Conservation (phyloP, 257 asterid genomes). For the Coffea eugenioides region DNA sequence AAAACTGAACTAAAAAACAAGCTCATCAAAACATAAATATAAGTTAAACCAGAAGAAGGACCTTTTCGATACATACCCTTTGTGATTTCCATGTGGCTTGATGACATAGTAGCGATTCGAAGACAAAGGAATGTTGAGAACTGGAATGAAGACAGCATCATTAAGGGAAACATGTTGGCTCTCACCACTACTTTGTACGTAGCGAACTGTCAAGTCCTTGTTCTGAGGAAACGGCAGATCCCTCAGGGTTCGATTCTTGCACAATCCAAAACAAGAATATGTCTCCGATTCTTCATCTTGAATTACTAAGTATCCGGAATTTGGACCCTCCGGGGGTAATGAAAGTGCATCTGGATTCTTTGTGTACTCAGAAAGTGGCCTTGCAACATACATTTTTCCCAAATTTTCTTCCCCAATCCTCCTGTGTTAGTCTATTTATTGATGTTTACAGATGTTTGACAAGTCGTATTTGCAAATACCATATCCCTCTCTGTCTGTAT, state of each 20-base stretch:
- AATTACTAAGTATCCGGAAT: conserved; percentile 57
- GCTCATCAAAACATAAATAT: background rate
- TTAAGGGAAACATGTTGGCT: background rate
- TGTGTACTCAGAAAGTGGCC: conserved; percentile 50
- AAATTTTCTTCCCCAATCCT: too few species aligned
- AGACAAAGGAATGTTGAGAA: conserved; percentile 50
- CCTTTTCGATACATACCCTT: conserved; percentile 39
- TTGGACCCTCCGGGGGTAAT: conserved; percentile 51
- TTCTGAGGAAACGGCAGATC: conserved; percentile 62
- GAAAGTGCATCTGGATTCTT: conserved; percentile 31
- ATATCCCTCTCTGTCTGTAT: too few species aligned
- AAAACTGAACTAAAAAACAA: background rate
- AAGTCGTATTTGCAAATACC: too few species aligned
- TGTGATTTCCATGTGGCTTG: conserved; percentile 42
- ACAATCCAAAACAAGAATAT: conserved; percentile 50
- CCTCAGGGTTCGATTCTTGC: conserved; percentile 35
- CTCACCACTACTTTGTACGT: background rate
- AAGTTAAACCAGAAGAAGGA: background rate
- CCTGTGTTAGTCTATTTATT: too few species aligned
- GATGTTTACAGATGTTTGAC: too few species aligned
- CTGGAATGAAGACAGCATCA: conserved; percentile 43
- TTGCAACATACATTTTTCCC: conserved; percentile 47
- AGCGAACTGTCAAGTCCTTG: conserved; percentile 39
- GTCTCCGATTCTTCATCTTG: conserved; percentile 62
- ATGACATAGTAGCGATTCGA: conserved; percentile 61